These are phyloP conservation scores for Fusarium goolgardi DNA, from an alignment of 2,329 filamentous ascomycete species.

Conservation along the genomic window DNA sequence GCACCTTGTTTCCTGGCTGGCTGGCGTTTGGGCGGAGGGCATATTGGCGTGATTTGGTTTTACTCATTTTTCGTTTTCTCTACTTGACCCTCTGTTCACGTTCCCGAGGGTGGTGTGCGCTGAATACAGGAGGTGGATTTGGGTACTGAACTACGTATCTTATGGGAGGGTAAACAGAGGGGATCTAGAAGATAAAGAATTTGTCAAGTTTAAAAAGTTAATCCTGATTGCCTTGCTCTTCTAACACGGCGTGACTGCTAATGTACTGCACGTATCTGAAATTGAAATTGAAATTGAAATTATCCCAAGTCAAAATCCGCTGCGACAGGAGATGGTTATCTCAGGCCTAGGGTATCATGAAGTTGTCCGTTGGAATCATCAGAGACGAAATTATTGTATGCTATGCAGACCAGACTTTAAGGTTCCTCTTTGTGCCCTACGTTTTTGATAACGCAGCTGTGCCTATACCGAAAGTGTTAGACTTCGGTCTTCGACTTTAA, in stretches of 20 bases:
- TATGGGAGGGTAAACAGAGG: constrained; percentile 26
- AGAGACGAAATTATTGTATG: not conserved
- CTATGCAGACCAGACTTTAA: not conserved
- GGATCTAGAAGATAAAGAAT: constrained; percentile 35
- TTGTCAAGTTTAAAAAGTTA: constrained; percentile 42
- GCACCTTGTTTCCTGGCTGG: constrained; percentile 48
- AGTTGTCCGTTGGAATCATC: not conserved
- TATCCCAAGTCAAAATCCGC: not conserved
- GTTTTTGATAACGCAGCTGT: too few species aligned
- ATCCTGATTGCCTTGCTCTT: constrained; percentile 18
- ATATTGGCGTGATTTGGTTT: constrained; percentile 52
- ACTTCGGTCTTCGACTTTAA: too few species aligned
- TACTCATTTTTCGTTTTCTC: constrained; percentile 45
- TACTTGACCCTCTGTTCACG: constrained; percentile 35
- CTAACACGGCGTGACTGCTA: constrained; percentile 12
- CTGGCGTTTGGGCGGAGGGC: constrained; percentile 52
- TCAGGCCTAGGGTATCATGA: too few species aligned
- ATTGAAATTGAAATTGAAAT: not conserved
- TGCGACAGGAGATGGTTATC: too few species aligned
- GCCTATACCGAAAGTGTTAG: too few species aligned
- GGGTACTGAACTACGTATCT: constrained; percentile 29
- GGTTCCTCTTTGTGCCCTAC: too few species aligned
- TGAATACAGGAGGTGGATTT: constrained; percentile 22
- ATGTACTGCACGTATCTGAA: not conserved
- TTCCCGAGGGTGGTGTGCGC: constrained; percentile 19